These are phyloP conservation scores for Colletotrichum limetticola DNA, from an alignment of 2,329 filamentous ascomycete genomes.

Conservation along the genomic window DNA sequence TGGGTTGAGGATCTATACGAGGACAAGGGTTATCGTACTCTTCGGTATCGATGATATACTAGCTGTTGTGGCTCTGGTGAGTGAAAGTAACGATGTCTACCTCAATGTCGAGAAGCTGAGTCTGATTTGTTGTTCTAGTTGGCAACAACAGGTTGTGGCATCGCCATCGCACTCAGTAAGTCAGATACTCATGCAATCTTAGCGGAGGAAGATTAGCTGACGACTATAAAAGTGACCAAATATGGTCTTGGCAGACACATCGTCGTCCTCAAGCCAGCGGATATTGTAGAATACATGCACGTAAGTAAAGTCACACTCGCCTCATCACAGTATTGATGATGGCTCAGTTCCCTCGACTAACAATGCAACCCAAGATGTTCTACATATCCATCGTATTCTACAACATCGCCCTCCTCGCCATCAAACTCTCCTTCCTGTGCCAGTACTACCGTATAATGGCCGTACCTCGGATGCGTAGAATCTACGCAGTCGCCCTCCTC, in stretches of 20 bases:
- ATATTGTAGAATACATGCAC: conserved; percentile 26
- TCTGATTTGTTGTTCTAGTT: not conserved
- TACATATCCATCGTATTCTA: conserved; percentile 46
- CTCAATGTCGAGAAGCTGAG: not conserved
- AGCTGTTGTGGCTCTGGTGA: conserved; percentile 40
- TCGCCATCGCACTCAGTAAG: conserved; percentile 19
- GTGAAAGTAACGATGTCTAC: not conserved
- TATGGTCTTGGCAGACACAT: conserved; percentile 37
- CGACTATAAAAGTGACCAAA: conserved; percentile 4
- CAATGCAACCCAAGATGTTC: conserved; percentile 35
- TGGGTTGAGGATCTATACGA: conserved; percentile 39
- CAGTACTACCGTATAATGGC: conserved; percentile 49
- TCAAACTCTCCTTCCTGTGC: conserved; percentile 49
- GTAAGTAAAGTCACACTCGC: not conserved
- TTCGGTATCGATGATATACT: conserved; percentile 41
- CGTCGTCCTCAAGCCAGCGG: not conserved
- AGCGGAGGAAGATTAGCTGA: not conserved
- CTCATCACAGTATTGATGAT: not conserved
- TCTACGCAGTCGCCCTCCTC: conserved; percentile 41
- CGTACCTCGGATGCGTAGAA: conserved; percentile 39
- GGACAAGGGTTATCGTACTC: conserved; percentile 39
- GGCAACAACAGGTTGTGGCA: conserved; percentile 15
- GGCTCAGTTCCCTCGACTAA: not conserved
- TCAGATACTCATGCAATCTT: not conserved
- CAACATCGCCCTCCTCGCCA: conserved; percentile 41